Evolutionary conservation across 2,329 filamentous ascomycete species (phyloP), one percentile per base, ranked within the genome.

Genomic region (Helminthosporium solani): DNA sequence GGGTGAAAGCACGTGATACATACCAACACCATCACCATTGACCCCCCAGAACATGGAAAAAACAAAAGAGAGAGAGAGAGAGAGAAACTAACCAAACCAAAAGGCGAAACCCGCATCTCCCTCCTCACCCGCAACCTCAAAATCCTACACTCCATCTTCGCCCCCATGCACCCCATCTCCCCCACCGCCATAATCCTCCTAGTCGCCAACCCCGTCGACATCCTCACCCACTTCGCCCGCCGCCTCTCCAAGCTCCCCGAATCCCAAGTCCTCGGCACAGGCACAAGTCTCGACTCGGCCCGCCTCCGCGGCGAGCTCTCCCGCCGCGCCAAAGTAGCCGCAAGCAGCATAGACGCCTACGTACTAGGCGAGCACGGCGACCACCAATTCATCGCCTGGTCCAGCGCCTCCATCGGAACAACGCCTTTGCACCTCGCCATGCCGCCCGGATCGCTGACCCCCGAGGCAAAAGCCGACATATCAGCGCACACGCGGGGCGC

Each of bases 141-240:
- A 18, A 77, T 80, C 37, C 57, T 81, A 20, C 67, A 68, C 4
- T 73, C 68, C n/a, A 73, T 77, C 14, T 70, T 80, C 25, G 61
- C 68, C 2, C 68, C 69, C 27, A 78, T 81, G 73, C 69, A 67
- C 11, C 77, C 78, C 0, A 75, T 81, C 44, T 67, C 65, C 20
- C 60, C 70, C 3, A 70, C 78, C 43, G 69, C 77, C 0, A 73
- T 82, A 23, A 57, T 81, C 0, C 62, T 82, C 1, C 61, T 81
- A 1, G 77, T 81, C 3, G 73, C 79, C 2, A 80, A 81, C 56
- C 79, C 79, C 0, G 78, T 81, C 16, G 79, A 82, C 54, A 66
- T 81, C 21, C 65, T 81, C 27, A 80, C 79, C 1, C 73, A 75
- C 36, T 71, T 80, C 40, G 76, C 74, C 3, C 71, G 73, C 25